Evolutionary conservation across 2,329 filamentous ascomycete species (phyloP).

Genomic region (Sporothrix humicola): DNA sequence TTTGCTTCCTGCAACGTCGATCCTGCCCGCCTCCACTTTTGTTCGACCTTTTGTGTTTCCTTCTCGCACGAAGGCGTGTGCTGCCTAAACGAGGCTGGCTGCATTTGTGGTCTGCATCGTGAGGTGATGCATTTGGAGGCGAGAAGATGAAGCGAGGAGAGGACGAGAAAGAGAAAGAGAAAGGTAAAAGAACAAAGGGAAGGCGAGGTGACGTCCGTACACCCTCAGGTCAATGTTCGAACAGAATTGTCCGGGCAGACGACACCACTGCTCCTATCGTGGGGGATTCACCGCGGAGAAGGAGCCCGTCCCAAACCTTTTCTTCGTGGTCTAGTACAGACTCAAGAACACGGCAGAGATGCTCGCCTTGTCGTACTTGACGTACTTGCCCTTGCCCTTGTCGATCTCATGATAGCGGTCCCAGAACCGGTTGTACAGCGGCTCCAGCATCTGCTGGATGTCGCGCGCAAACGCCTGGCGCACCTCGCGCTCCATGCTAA

Average conservation of each 20-base stretch:
- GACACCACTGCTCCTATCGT: too few relatives aligned
- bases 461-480: conserved; percentile 79
- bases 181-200: too few relatives aligned
- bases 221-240: too few relatives aligned
- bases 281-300: too few relatives aligned
- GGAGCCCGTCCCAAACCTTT: too few relatives aligned
- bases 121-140: background rate
- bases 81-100: background rate
- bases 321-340: conserved; percentile 48
- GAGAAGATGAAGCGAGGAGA: too few relatives aligned
- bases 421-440: conserved; percentile 93
- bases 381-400: conserved; percentile 97
- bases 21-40: background rate
- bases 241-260: background rate
- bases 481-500: conserved; percentile 91
- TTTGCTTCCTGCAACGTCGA: background rate
- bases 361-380: conserved; percentile 90
- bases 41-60: too few relatives aligned
- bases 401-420: conserved; percentile 97
- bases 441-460: conserved; percentile 89
- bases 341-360: conserved; percentile 71
- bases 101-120: conserved; percentile 4
- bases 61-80: background rate
- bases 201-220: background rate
- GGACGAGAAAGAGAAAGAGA: background rate